phyloP scores from a whole-genome alignment of 2,329 filamentous ascomycete genomes.

The Thielaviopsis populi region DNA sequence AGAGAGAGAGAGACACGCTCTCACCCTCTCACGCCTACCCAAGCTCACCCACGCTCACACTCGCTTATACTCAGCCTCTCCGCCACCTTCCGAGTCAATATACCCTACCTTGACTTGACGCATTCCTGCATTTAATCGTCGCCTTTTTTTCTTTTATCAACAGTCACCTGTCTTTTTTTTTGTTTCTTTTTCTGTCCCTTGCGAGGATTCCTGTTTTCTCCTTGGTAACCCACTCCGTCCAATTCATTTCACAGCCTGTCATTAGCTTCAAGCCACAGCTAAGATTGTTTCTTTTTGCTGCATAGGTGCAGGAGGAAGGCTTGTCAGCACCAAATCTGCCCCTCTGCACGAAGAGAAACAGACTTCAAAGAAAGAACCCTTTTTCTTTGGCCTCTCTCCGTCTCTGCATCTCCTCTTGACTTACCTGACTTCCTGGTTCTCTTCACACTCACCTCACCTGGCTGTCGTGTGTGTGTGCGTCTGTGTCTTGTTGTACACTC shows the following conservation, averaged over 20 bases:
- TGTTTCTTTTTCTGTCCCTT: background rate
- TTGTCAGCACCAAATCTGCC: background rate
- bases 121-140: background rate
- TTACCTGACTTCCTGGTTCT: background rate
- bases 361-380: background rate
- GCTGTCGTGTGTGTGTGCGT: background rate
- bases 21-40: no score
- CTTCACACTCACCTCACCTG: background rate
- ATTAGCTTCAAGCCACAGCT: constrained; percentile 6
- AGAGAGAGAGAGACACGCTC: no score
- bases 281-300: constrained; percentile 2
- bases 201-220: constrained; percentile 4
- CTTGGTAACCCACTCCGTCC: background rate
- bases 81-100: no score
- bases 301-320: background rate
- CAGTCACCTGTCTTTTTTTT: constrained; percentile 12
- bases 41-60: no score
- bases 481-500: background rate
- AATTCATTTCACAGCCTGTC: constrained; percentile 3
- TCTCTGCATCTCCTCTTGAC: background rate
- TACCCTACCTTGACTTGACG: background rate
- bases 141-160: background rate
- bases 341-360: background rate
- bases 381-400: background rate
- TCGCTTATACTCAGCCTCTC: no score